Evolutionary conservation across 2,329 filamentous ascomycete species (phyloP), one percentile per base, ranked within the genome.

Genomic region (Chrysoporthe cubensis): DNA sequence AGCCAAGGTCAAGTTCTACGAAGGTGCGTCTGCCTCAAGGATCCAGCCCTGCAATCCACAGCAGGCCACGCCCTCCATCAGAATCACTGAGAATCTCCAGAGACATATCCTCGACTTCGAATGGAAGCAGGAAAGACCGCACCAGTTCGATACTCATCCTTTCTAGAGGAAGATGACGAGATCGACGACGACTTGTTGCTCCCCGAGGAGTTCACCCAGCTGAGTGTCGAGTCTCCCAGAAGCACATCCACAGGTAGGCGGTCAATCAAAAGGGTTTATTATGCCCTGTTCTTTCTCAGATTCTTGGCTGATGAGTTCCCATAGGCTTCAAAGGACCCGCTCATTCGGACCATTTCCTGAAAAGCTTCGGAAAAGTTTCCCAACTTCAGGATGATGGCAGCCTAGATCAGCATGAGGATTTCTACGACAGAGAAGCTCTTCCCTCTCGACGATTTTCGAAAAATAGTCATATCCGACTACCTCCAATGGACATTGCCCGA

Each of bases 401-500:
- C 50, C 71, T 80, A 1, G 77, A 79, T 14, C 70, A 73, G 1
- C 74, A 74, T 34, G 71, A 74, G 2, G 74, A 76, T 46, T 76
- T 79, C 37, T 80, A 78, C 62, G 76, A 80, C 34, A 76, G 76
- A 0, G 74, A 73, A 2, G 75, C 76, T 2, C 70, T 81, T 9
- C 77, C 78, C 0, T 77, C 78, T 0, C 73, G 77, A 4, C 73
- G 75, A 9, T 73, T 57, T 1, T 63, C 64, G 4, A 40, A 58
- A 72, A 71, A 48, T 50, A 72, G 14, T 66, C 78, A n/a, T 74
- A 60, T 82, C 26, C 76, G 80, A 16, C 74, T 87, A 1, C 85
- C 85, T 0, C 83, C 84, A 0, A 78, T 81, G 13, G 82, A 85
- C 43, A 81, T 85, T 70, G 84, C 84, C 0, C 83, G 82, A 63